Evolutionary conservation across 2,329 filamentous ascomycete genomes (phyloP).

Genomic region (Aspergillus texensis): DNA sequence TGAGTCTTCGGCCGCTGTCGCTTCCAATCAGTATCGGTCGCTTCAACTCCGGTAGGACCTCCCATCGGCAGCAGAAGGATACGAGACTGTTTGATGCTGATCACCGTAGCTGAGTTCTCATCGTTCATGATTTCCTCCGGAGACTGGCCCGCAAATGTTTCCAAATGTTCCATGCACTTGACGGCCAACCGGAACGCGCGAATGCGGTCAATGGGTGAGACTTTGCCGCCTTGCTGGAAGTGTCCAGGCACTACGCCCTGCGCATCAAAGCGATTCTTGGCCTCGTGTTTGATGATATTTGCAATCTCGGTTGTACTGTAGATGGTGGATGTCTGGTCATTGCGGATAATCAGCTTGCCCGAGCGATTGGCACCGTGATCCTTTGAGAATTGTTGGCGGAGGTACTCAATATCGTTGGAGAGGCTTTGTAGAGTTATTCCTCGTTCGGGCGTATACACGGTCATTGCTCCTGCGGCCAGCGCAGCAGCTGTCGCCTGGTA

Average conservation of each 20-base stretch:
- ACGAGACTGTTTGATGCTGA: constrained; percentile 85
- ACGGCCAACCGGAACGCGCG: constrained; percentile 90
- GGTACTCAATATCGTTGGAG: constrained; percentile 80
- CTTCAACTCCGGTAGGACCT: constrained; percentile 66
- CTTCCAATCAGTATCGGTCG: constrained; percentile 85
- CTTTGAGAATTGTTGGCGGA: constrained; percentile 79
- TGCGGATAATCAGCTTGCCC: constrained; percentile 89
- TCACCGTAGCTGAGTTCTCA: constrained; percentile 73
- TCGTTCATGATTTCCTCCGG: constrained; percentile 71
- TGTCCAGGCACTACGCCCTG: constrained; percentile 88
- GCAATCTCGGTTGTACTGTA: constrained; percentile 92
- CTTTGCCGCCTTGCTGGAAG: constrained; percentile 89
- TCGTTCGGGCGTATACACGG: constrained; percentile 97
- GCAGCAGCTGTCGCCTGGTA: constrained; percentile 54
- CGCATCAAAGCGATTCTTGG: constrained; percentile 85
- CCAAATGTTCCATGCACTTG: constrained; percentile 89
- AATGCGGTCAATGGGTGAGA: constrained; percentile 92
- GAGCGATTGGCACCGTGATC: constrained; percentile 86
- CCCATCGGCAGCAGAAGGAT: constrained; percentile 80
- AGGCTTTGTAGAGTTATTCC: constrained; percentile 92
- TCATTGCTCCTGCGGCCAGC: constrained; percentile 86
- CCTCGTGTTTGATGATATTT: constrained; percentile 91
- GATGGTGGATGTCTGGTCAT: constrained; percentile 86
- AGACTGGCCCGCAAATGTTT: constrained; percentile 69
- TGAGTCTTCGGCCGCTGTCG: constrained; percentile 80